Base-by-base conservation (phyloP, 169 alveolate genomes). In the Plasmodium blacklocki region DNA sequence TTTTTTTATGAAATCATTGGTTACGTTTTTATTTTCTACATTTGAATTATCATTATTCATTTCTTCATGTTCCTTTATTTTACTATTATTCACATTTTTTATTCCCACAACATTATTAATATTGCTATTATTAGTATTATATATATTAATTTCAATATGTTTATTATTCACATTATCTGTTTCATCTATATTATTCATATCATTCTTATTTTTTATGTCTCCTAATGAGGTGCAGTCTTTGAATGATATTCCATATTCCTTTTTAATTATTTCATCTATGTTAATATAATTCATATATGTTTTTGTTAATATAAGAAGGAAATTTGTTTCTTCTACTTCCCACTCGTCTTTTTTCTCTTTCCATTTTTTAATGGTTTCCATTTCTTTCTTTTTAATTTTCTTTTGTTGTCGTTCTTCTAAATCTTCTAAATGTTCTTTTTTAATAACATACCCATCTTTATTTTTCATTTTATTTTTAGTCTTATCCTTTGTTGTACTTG, bases 251-350 rank as follows among this genome's bases (percentile, higher is more conserved):
- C 23, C 12, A 8, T 49, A 11, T 52, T 52, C 66, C 8, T 50
- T 71, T 21, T 49, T 71, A 49, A 18, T 47, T n/a, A 50, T 50
- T 52, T 49, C 64, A 23, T 83, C 91, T 18, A 60, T 2, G 45
- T 83, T 83, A 60, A 83, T 72, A 58, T 83, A 83, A 67, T 83
- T 83, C 83, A 83, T 83, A 39, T 83, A 83, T 12, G 91, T 83
- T 49, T 83, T 83, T 54, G 83, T 58, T 52, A 83, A 73, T 26
- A 83, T 83, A 32, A 83, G 83, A 43, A 83, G 83, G 58, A 83
- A 83, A 68, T 52, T 83, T 15, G 70, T 60, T 68, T 83, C 91
- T 14, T 83, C 91, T 14, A 15, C 39, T 43, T 78, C 45, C 91
- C 91, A 83, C 39, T 67, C 91, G 12, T 32, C 67, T 26, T 54